Conservation (phyloP, 306 rosid species). For the Luffa aegyptiaca region DNA sequence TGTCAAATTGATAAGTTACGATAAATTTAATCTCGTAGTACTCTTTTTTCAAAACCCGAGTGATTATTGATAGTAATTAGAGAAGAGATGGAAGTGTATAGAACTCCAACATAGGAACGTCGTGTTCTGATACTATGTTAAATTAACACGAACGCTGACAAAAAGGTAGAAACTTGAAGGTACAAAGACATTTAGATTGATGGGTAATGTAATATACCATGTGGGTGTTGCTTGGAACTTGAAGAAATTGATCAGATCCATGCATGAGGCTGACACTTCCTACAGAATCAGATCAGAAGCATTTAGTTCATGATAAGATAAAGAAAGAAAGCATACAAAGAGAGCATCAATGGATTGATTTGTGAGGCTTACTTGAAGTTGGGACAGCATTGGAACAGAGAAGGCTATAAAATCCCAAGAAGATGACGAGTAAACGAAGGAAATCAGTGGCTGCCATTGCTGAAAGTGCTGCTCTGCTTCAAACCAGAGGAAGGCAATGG, state of each 20-base stretch:
- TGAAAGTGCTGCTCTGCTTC: neutral
- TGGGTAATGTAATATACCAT: constrained; percentile 17
- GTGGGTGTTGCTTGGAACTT: constrained; percentile 19
- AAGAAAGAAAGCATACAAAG: neutral
- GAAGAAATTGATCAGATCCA: constrained; percentile 19
- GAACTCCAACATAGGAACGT: neutral
- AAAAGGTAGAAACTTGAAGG: neutral
- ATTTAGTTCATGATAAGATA: neutral
- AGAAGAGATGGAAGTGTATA: neutral
- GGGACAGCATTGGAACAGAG: constrained; percentile 57
- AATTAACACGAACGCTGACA: neutral
- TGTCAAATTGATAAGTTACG: neutral
- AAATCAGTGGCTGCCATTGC: constrained; percentile 31
- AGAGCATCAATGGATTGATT: neutral
- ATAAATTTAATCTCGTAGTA: neutral
- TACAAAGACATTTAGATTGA: neutral
- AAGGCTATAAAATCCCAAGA: constrained; percentile 44
- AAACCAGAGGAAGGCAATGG: neutral
- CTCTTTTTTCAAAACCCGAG: neutral
- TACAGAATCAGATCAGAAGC: constrained; percentile 7
- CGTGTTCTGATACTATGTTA: neutral
- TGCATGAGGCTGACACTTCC: constrained; percentile 54
- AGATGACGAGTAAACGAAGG: constrained; percentile 43
- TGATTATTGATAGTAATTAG: neutral
- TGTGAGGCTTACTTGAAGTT: constrained; percentile 40